Evolutionary conservation across 495 filamentous ascomycete species (phyloP), one percentile per base, ranked within the genome.

Genomic region (Stereocaulon alpinum): DNA sequence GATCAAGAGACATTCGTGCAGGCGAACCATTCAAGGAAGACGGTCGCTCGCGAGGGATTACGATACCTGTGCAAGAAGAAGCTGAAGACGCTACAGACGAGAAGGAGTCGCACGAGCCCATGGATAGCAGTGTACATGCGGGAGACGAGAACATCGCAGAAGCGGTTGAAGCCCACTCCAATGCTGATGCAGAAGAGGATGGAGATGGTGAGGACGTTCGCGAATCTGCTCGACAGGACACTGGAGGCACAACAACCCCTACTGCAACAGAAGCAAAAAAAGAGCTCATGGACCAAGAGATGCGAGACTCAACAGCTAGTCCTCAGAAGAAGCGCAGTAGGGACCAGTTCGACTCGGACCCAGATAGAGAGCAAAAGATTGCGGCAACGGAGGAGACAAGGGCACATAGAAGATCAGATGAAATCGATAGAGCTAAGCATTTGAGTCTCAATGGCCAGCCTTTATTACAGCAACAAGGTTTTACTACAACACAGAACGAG

Each of bases 241-340:
- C 40, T 14, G 27, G 40, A 41, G 22, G 24, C 43, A 40, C 32
- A 40, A 18, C 10, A 17, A 15, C 30, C 32, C 24, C 29, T 12
- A 29, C 9, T 43, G 17, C 34, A 47, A 18, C n/a, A 57, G 48
- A 59, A 47, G 43, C 10, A 4, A 44, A 18, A 40, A 50, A 50
- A n/a, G 45, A 30, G 15, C 18, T 20, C 7, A 32, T 43, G 30
- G 61, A 63, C 27, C 58, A 58, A 12, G 58, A 54, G 40, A 68
- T 64, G 64, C 32, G 41, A 52, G 63, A 67, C 59, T 17, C 60
- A 67, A 58, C 54, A n/a, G 53, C 34, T 27, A 71, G 69, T 60
- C 72, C 73, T 9, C 74, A 70, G 61, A 80, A 78, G 68, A 82
- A 82, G 62, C 67, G 79, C 54, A 82, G 78, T 63, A 60, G 73